Conservation (phyloP, 768 basidiomycete species). For the Rhizopogon vesiculosus region DNA sequence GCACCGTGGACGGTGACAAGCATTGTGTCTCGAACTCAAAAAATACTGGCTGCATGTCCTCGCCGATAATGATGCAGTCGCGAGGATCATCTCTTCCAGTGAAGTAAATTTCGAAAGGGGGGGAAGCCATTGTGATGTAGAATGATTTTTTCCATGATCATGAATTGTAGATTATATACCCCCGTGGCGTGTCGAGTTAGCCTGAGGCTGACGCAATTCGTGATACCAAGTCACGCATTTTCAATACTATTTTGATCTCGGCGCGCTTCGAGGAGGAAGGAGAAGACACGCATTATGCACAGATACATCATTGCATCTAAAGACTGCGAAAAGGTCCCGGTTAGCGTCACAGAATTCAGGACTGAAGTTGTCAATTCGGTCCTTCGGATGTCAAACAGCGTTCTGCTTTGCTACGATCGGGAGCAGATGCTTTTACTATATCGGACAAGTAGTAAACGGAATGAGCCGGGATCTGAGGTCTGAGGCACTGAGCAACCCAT, state of each 20-base stretch:
- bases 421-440: neutral
- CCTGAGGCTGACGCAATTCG: conserved; percentile 46
- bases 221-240: conserved; percentile 46
- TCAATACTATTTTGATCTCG: conserved; percentile 43
- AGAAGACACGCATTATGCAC: neutral
- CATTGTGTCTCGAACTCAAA: conserved; percentile 60
- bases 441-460: neutral
- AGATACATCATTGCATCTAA: neutral
- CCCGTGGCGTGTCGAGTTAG: conserved; percentile 5
- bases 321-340: neutral
- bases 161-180: conserved; percentile 24
- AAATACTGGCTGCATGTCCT: conserved; percentile 54
- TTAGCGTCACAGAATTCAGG: neutral
- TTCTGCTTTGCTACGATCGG: neutral
- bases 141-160: neutral
- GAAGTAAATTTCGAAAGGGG: conserved; percentile 59
- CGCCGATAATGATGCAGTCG: conserved; percentile 62
- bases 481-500: neutral
- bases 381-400: neutral
- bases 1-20: conserved; percentile 15
- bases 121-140: conserved; percentile 23
- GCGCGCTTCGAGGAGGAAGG: conserved; percentile 39
- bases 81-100: conserved; percentile 68
- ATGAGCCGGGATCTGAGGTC: neutral
- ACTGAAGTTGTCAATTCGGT: neutral